Evolutionary conservation across 495 filamentous ascomycete species (phyloP).

Genomic region (Neurospora sp.): DNA sequence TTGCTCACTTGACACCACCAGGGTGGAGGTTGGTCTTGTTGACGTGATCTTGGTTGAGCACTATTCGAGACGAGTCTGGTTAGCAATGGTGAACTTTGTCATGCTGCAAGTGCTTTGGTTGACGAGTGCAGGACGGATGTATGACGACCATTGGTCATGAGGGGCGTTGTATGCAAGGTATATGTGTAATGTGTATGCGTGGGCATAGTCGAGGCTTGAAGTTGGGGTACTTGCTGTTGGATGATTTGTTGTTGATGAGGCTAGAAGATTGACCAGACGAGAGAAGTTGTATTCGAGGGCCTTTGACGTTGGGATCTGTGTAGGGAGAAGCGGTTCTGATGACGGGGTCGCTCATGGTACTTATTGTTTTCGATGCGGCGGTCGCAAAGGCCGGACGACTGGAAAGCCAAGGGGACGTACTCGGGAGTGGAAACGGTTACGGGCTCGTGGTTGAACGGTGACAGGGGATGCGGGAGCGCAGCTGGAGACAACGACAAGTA

Average conservation of each 20-base stretch:
- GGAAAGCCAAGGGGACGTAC: neutral
- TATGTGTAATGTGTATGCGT: neutral
- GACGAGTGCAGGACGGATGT: neutral
- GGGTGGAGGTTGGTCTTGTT: slow-evolving; percentile 87
- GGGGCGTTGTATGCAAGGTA: neutral
- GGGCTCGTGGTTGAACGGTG: slow-evolving; percentile 9
- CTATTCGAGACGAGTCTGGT: slow-evolving; percentile 34
- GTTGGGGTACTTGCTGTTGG: slow-evolving; percentile 30
- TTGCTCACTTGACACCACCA: slow-evolving; percentile 77
- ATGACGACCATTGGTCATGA: neutral
- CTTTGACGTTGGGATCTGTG: slow-evolving; percentile 36
- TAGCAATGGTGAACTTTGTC: neutral
- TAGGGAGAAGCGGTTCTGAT: slow-evolving; percentile 39
- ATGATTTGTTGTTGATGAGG: slow-evolving; percentile 5
- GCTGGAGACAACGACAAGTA: slow-evolving; percentile 12
- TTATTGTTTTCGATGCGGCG: slow-evolving; percentile 21
- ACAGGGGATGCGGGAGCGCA: slow-evolving; percentile 15
- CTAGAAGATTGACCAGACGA: slow-evolving; percentile 18
- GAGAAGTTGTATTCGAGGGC: slow-evolving; percentile 34
- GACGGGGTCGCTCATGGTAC: slow-evolving; percentile 41
- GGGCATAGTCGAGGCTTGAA: neutral
- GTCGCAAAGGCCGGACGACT: slow-evolving; percentile 1
- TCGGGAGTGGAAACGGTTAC: neutral
- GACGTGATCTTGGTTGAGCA: slow-evolving; percentile 54
- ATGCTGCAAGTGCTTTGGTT: neutral